Percentiles rank a stretch among this genome's conserved stretches.
Evolutionary conservation across 2,329 filamentous ascomycete genomes (phyloP).

Genomic region (Uncinocarpus reesii): DNA sequence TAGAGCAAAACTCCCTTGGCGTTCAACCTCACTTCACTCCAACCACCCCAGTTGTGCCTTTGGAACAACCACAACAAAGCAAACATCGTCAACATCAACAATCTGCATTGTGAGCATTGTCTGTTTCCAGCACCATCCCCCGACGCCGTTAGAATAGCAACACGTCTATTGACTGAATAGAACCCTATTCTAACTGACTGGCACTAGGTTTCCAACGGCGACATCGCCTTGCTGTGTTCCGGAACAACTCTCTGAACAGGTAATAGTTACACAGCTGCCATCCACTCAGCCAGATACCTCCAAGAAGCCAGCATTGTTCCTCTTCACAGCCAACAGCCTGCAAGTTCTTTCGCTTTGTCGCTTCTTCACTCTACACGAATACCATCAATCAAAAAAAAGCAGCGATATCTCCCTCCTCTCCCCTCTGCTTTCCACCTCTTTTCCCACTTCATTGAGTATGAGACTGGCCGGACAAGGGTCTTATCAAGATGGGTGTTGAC

Average conservation of each 20-base stretch:
- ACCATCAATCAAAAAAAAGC: neutral
- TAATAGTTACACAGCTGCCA: neutral
- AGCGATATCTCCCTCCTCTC: neutral
- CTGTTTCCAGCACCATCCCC: neutral
- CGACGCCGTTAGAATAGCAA: neutral
- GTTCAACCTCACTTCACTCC: too few species aligned
- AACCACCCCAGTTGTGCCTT: neutral
- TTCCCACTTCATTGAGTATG: conserved; percentile 24
- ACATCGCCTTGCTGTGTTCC: neutral
- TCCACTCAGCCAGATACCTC: neutral
- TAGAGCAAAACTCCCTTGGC: too few species aligned
- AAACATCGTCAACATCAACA: neutral
- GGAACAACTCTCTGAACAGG: neutral
- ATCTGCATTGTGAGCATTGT: neutral
- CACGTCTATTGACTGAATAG: too few species aligned
- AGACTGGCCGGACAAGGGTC: conserved; percentile 26
- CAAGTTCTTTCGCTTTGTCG: conserved; percentile 8
- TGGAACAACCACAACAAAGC: neutral
- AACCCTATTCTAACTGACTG: too few species aligned
- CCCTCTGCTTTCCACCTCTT: neutral
- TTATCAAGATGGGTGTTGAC: conserved; percentile 40
- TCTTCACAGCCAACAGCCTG: neutral
- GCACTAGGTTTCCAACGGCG: too few species aligned
- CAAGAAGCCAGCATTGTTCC: neutral
- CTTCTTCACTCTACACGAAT: neutral